Base-by-base conservation (phyloP, 345 rosid species). In the Eucalyptus coolabah region DNA sequence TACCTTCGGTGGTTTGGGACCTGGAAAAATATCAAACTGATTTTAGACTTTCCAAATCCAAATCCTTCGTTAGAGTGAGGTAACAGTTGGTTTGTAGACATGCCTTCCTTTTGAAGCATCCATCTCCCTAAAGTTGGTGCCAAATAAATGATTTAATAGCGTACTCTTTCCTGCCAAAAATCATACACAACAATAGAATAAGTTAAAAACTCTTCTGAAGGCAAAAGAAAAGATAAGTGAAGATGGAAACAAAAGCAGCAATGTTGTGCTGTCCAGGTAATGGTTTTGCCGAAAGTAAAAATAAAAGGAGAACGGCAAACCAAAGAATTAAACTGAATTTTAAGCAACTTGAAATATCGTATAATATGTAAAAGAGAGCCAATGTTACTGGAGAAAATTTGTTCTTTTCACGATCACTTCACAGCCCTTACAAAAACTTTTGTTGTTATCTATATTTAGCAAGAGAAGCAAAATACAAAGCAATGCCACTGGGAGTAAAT, bases 61-160 rank as follows among this genome's bases (percentile, higher is more conserved):
- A 30, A 60, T 47, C 21, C 28, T 12, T 40, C 88, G 63, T 32
- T 18, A 87, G 45, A 87, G 63, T 12, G 49, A 65, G 53, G 37
- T 30, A 40, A 30, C 17, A 59, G 90, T 69, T 19, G 88, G 86
- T 37, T 69, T 47, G 87, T 88, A 91, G 88, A 90, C 97, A 59
- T 93, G 92, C 99, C 98, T 96, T 92, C 99, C 99, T 92, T 90
- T 94, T 94, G 94, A 98, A 51, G 98, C 98, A 95, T 98, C 99
- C 99, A 97, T 98, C 94, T 97, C 98, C 90, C 96, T 95, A 88
- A 98, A 97, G 89, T 96, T 97, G 89, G 99, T 97, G 54, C 90
- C 90, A 88, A 98, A 98, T 92, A 97, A 95, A 94, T 98, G 54
- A 93, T 98, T 98, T 87, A 96, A 91, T 53, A 98, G 91, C 18